Evolutionary conservation across 2,329 filamentous ascomycete species (phyloP), one percentile per base, ranked within the genome.

Genomic region (Chaetomium sp.): DNA sequence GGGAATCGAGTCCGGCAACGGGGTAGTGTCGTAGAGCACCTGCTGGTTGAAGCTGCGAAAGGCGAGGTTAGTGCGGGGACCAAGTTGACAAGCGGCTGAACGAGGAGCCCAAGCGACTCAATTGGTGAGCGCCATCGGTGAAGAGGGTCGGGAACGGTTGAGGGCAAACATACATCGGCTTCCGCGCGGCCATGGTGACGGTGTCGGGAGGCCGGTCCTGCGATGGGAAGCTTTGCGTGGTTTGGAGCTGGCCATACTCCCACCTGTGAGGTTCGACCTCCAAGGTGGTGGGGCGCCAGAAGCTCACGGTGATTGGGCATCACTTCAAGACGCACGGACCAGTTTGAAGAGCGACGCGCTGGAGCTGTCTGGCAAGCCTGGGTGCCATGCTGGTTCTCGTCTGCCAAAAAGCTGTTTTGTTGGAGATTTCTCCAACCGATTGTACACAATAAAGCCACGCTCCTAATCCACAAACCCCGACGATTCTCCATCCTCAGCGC

Each of bases 21-120:
- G 92, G 65, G 94, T 96, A 69, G 89, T 94, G 81, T 99, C 94
- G 79, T 94, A 83, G 76, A 97, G 88, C 77, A 88, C 81, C 72
- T 91, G 80, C 78, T 96, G 89, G 77, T 90, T 91, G 86, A 97
- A 97, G 74, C 94, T 97, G 71, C 64, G 62, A 27, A 27, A 27
- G 19, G 2, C 19, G 19, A 27, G 19, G 19, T 27, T 27, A 27
- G 19, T 27, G 19, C 19, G 19, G 19, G 19, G 19, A 27, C 19
- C 19, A 27, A 27, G 19, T 27, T 27, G 19, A 27, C 19, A 27
- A 3, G 19, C 19, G 19, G 19, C 19, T 27, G 47, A 6, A 12
- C 12, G 14, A 5, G 14, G 4, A 12, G 27, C 32, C 14, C 14
- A 6, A 10, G 5, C 38, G 33, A 12, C 41, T 57, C 57, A 60